Evolutionary conservation across 768 basidiomycete genomes (phyloP), one percentile per base, ranked within the genome.

Genomic region (Psilocybe tampanensis): DNA sequence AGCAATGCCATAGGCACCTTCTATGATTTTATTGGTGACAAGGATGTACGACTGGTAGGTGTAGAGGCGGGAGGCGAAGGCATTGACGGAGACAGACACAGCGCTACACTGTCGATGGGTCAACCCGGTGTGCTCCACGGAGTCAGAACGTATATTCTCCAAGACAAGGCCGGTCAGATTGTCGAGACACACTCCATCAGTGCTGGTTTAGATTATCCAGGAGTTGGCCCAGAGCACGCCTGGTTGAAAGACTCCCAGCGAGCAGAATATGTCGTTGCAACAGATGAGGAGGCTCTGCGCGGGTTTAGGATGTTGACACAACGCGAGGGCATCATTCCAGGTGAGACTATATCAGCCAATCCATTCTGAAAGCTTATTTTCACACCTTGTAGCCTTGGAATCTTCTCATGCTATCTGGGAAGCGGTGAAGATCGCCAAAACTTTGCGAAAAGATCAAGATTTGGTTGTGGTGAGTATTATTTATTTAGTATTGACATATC

Each of bases 11-110:
- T 99, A 62, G 97, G 95, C 24, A 89, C 95, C 11, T 99, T 99
- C 83, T 93, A 92, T 72, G 92, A 98, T 64, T 99, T 98, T 74
- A 95, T 98, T 70, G 77, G 80, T 8, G 94, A 98, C 69, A 88
- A 92, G 72, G 78, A 71, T 44, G 95, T 98, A 21, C 82, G 89
- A 34, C 76, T 99, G 29, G 75, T 98, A 29, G 97, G 97, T 59
- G 96, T 99, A 9, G 97, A 99, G 70, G 97, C 97, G 41, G 97
- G 95, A 56, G 97, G 97, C 51, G 94, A 98, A 80, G 97, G 95
- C 56, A 78, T 89, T 57, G 85, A 95, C 62, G 93, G 94, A 11
- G 85, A 88, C 58, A 80, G 80, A 17, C 96, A 98, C 72, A 97
- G 94, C 56, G 97, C 97, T 4, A 98, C 96, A 1, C 83, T 99